A percentile compares a stretch with the other conserved stretches of the same genome.
phyloP scores from a whole-genome alignment of 495 filamentous ascomycete species.

The Sabuloglossum arenarium region DNA sequence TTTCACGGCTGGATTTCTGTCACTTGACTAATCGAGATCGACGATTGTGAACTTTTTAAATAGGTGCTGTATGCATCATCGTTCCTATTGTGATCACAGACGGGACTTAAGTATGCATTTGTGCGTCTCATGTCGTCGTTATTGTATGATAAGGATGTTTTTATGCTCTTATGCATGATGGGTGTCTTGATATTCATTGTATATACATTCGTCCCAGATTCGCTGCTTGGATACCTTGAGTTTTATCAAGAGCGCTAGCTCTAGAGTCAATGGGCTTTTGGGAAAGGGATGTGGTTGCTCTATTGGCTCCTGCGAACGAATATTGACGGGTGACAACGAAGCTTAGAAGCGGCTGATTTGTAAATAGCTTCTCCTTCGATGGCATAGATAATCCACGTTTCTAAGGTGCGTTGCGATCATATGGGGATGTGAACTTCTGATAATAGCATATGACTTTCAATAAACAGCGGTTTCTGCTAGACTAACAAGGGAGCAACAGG shows the following conservation, averaged over 20 bases:
- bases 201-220: background rate
- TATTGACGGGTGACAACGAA: background rate
- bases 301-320: background rate
- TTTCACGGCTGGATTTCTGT: background rate
- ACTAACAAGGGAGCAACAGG: too few relatives aligned
- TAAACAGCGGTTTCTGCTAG: background rate
- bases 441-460: background rate
- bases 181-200: background rate
- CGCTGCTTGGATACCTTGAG: background rate
- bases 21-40: background rate
- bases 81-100: background rate
- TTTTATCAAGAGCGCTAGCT: background rate
- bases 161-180: background rate
- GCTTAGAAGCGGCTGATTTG: background rate
- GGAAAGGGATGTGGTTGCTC: background rate
- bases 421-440: background rate
- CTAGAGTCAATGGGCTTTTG: background rate
- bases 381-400: background rate
- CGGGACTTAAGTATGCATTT: background rate
- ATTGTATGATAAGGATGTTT: slow-evolving; percentile 1
- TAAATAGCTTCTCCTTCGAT: background rate
- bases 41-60: background rate
- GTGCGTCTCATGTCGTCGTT: background rate
- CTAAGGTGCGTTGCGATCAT: background rate
- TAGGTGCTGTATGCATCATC: background rate